Conservation (phyloP, 2,329 filamentous ascomycete genomes). For the Dothistroma pini region DNA sequence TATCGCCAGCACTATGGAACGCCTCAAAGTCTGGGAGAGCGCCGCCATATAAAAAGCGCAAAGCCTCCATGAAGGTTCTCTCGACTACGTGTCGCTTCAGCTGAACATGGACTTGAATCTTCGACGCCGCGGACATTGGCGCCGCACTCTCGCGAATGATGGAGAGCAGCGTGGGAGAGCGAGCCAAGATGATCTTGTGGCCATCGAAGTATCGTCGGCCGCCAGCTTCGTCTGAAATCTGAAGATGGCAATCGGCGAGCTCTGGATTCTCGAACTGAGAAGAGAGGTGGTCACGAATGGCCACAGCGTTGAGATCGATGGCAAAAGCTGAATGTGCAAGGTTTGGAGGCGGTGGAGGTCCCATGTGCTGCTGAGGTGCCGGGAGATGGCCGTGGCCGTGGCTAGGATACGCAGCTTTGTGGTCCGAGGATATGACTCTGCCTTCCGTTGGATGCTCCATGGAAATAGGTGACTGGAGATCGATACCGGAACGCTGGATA, state of each 20-base stretch:
- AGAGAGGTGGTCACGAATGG: constrained; percentile 29
- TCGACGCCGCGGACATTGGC: constrained; percentile 10
- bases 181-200: constrained; percentile 32
- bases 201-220: constrained; percentile 24
- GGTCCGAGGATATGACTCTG: constrained; percentile 14
- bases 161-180: constrained; percentile 28
- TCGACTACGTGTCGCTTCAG: constrained; percentile 26
- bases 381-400: constrained; percentile 9
- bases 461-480: constrained; percentile 23
- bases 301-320: constrained; percentile 27
- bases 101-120: constrained; percentile 19
- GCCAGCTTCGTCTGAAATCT: constrained; percentile 26
- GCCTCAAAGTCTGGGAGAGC: constrained; percentile 26
- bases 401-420: constrained; percentile 10
- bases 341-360: constrained; percentile 14
- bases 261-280: constrained; percentile 28
- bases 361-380: constrained; percentile 19
- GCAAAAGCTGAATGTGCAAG: constrained; percentile 23
- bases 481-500: constrained; percentile 12
- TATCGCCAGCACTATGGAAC: constrained; percentile 10
- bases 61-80: constrained; percentile 27
- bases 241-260: constrained; percentile 33
- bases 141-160: constrained; percentile 22
- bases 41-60: constrained; percentile 35
- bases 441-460: constrained; percentile 15